phyloP scores from a whole-genome alignment of 208 protist species.

The Wallacemonas sp. region DNA sequence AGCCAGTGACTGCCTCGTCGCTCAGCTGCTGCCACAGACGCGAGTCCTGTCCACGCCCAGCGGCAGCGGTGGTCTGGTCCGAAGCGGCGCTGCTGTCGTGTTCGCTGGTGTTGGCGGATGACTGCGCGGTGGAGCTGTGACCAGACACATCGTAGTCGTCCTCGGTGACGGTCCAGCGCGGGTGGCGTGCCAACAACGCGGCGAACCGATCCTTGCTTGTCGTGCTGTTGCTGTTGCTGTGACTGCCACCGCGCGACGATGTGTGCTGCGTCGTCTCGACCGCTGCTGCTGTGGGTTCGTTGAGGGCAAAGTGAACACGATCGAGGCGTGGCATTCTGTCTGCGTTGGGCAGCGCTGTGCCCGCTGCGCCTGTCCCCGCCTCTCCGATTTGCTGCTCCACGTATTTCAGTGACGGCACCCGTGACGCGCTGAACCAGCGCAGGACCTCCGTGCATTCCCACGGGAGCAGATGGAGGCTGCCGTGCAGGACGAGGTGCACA shows the following conservation, averaged over 20 bases:
- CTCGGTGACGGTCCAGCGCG: constrained; percentile 6
- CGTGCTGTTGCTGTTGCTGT: background rate
- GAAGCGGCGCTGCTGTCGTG: background rate
- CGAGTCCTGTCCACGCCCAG: background rate
- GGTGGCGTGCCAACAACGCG: background rate
- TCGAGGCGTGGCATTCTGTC: background rate
- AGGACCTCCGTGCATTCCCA: constrained; percentile 64
- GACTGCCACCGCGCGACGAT: background rate
- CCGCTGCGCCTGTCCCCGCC: too few relatives aligned
- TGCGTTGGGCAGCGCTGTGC: too few relatives aligned
- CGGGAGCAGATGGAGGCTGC: constrained; percentile 55
- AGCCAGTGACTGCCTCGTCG: constrained; percentile 25
- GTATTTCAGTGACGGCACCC: constrained; percentile 37
- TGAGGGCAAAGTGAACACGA: background rate
- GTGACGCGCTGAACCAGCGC: constrained; percentile 40
- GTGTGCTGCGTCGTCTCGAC: background rate
- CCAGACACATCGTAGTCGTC: background rate
- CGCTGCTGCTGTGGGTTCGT: background rate
- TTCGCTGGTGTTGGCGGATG: constrained; percentile 6
- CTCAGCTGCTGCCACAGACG: constrained; percentile 26
- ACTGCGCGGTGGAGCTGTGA: background rate
- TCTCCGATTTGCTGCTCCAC: constrained; percentile 1
- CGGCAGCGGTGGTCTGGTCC: background rate
- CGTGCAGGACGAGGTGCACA: constrained; percentile 56
- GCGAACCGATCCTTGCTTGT: background rate